Percentiles rank a stretch among this genome's conserved stretches.
phyloP scores from a whole-genome alignment of 1,139 yeast genomes.

The Torulaspora pretoriensis region DNA sequence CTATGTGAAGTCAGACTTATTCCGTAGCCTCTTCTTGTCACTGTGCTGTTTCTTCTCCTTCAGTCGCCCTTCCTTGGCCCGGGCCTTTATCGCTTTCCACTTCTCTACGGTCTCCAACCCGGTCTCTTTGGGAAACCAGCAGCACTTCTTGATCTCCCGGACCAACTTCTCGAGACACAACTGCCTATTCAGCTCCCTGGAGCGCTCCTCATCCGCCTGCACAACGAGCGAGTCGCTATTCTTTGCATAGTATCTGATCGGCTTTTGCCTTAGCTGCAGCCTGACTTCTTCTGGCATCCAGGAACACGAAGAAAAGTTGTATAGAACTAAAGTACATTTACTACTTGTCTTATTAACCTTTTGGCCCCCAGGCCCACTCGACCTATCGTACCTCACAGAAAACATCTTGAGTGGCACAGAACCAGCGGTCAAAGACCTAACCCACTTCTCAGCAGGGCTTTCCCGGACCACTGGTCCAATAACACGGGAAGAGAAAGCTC shows the following conservation, averaged over 20 bases:
- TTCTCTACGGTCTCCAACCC: constrained; percentile 46
- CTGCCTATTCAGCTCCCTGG: constrained; percentile 53
- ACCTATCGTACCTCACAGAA: constrained; percentile 55
- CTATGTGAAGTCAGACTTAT: constrained; percentile 11
- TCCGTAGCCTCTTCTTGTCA: constrained; percentile 52
- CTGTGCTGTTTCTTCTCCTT: constrained; percentile 50
- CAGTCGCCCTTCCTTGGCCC: constrained; percentile 48
- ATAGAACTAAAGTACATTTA: constrained; percentile 65
- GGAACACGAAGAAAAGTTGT: constrained; percentile 46
- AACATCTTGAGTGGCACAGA: constrained; percentile 52
- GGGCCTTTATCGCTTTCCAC: constrained; percentile 52
- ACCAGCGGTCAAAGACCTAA: constrained; percentile 36
- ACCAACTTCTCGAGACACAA: constrained; percentile 60
- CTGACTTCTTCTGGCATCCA: constrained; percentile 65
- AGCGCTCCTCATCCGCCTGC: constrained; percentile 58
- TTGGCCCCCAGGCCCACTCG: constrained; percentile 96
- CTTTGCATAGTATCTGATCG: constrained; percentile 55
- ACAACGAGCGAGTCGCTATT: constrained; percentile 53
- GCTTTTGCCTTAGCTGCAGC: constrained; percentile 40
- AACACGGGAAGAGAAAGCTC: neutral
- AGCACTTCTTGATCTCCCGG: constrained; percentile 47
- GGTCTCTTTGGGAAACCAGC: constrained; percentile 49
- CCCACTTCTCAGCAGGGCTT: constrained; percentile 43
- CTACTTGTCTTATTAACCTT: constrained; percentile 83
- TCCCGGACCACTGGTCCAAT: neutral